These are phyloP conservation scores for Herpetomonas samuelpessoai DNA, from an alignment of 208 protist genomes.

Conservation along the genomic window DNA sequence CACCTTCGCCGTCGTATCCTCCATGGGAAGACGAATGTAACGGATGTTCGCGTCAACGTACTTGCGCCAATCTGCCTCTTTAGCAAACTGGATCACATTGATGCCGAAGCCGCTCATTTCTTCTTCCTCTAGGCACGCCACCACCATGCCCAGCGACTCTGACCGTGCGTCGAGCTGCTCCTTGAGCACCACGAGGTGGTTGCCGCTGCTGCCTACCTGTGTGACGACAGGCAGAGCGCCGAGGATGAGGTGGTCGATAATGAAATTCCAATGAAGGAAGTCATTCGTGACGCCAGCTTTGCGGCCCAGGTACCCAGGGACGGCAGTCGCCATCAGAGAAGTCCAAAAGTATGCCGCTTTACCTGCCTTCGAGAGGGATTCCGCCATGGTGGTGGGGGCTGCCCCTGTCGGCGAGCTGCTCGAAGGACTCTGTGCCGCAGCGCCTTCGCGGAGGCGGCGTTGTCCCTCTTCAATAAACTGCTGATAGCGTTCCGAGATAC, in stretches of 20 bases:
- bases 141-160: constrained; percentile 64
- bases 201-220: constrained; percentile 70
- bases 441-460: constrained; percentile 25
- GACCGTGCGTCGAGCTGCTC: constrained; percentile 51
- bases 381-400: constrained; percentile 3
- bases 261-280: constrained; percentile 88
- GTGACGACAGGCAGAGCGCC: constrained; percentile 86
- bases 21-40: constrained; percentile 71
- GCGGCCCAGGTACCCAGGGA: constrained; percentile 77
- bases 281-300: constrained; percentile 60
- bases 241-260: constrained; percentile 65
- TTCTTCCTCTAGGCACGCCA: constrained; percentile 69
- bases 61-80: constrained; percentile 59
- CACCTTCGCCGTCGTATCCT: constrained; percentile 59
- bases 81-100: constrained; percentile 71
- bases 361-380: constrained; percentile 36
- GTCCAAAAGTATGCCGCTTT: constrained; percentile 84
- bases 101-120: constrained; percentile 85
- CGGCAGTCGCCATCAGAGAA: constrained; percentile 71
- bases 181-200: constrained; percentile 62
- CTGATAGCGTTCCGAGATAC: constrained; percentile 46
- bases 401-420: not conserved
- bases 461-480: constrained; percentile 54
- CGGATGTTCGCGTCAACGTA: constrained; percentile 36
- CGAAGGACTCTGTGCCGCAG: not conserved